Base-by-base conservation (phyloP, 139 green algal species). In the Nannochloris sp. region DNA sequence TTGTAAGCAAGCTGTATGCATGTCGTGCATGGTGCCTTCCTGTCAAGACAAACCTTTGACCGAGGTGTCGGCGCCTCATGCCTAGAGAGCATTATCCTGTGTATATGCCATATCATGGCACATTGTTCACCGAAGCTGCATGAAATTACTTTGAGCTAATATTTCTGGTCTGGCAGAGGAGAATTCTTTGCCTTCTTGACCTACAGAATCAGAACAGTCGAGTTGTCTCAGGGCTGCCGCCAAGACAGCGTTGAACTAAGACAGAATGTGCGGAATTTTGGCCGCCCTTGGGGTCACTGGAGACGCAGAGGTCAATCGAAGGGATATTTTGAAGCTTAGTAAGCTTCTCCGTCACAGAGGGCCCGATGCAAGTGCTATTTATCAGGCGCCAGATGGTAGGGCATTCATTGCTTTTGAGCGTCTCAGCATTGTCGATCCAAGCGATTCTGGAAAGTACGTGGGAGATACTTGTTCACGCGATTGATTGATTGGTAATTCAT, bases 221-320 rank as follows among this genome's bases (percentile, higher is more conserved):
- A 40, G 33, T 40, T 40, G 33, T 40, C 2, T 40, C 33, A 40
- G 11, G 33, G 33, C 46, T 53, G 46, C 46, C 46, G 46, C 46
- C 46, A 53, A 53, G 46, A 40, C n/a, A 53, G 46, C 46, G 17
- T 53, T 23, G 46, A 53, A 79, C 62, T 17, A 23, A 59, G 16
- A 37, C 56, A 49, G n/a, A 4, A 88, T 88, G 82, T 88, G 82
- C 51, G 82, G 82, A 45, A 87, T 88, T 28, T 59, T 88, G 10
- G 82, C 79, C 16, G 80, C 74, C 3, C 55, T 86, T 28, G 70
- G 71, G 26, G 53, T 87, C 17, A 61, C 44, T 6, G 67, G 73
- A 17, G 67, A 80, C 20, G 53, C 77, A 6, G 74, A 85, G 43
- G 66, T 61, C 20, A 85, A 82, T 66, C 50, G 82, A 30, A 51